A percentile compares a stretch with the other conserved stretches of the same genome.
Conservation (phyloP, 345 rosid species). For the Gossypium arboreum region DNA sequence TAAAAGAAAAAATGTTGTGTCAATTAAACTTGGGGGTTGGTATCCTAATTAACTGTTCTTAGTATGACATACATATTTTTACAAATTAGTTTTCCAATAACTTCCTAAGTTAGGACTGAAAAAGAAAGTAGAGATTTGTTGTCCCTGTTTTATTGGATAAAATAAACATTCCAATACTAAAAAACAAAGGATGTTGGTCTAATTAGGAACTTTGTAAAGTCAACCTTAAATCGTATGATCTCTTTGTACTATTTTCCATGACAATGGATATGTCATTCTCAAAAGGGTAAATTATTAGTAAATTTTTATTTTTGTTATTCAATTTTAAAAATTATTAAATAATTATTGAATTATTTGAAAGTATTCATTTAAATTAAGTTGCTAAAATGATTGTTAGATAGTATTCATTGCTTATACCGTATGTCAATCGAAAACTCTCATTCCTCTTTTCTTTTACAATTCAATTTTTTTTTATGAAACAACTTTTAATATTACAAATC, state of each 20-base stretch:
- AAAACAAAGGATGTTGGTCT: neutral
- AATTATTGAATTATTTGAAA: accelerated
- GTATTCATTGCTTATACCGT: accelerated
- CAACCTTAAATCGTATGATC: neutral
- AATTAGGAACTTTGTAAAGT: neutral
- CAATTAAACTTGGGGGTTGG: neutral
- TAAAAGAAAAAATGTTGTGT: neutral
- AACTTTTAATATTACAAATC: accelerated
- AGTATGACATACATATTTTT: neutral
- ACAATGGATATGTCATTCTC: too few species aligned
- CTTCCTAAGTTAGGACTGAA: neutral
- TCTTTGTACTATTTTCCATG: too few species aligned
- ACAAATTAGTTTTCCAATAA: neutral
- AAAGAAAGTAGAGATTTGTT: neutral
- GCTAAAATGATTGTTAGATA: too few species aligned
- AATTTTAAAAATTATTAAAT: too few species aligned
- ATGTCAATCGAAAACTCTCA: too few species aligned
- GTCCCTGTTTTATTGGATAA: neutral
- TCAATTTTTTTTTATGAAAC: accelerated
- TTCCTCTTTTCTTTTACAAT: too few species aligned
- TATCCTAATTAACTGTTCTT: neutral
- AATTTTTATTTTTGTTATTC: accelerated
- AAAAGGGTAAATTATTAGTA: too few species aligned
- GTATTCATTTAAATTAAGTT: too few species aligned
- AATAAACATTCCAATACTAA: neutral